These are phyloP conservation scores for Mucor piriformis DNA, from an alignment of 371 early-diverging fungal species.

Conservation along the genomic window DNA sequence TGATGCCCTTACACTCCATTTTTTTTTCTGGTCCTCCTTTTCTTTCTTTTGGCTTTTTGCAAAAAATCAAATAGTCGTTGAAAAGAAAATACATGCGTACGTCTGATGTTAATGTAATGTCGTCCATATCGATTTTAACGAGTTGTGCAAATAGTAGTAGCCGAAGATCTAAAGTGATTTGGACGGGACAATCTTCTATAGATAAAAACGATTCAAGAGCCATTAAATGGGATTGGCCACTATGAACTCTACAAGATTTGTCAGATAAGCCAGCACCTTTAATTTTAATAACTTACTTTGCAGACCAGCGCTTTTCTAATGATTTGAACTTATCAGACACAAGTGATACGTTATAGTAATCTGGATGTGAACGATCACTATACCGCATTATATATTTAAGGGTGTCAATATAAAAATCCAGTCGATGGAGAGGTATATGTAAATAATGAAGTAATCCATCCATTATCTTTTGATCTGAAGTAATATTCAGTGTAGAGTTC, in stretches of 20 bases:
- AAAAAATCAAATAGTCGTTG: slow-evolving; percentile 27
- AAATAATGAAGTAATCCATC: slow-evolving; percentile 11
- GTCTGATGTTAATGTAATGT: slow-evolving; percentile 24
- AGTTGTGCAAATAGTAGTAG: slow-evolving; percentile 25
- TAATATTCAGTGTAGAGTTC: slow-evolving; percentile 2
- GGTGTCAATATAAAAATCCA: slow-evolving; percentile 11
- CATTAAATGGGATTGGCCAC: slow-evolving; percentile 20
- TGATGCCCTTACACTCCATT: slow-evolving; percentile 20
- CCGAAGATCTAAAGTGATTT: slow-evolving; percentile 27
- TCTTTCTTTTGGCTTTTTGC: slow-evolving; percentile 21
- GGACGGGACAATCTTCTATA: slow-evolving; percentile 25
- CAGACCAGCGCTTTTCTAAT: slow-evolving; percentile 14
- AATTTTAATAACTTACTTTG: slow-evolving; percentile 8
- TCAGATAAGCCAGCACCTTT: background rate
- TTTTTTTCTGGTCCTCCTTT: slow-evolving; percentile 7
- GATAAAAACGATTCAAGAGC: slow-evolving; percentile 24
- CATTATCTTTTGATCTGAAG: background rate
- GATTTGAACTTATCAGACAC: slow-evolving; percentile 6
- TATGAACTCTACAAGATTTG: slow-evolving; percentile 15
- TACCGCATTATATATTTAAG: slow-evolving; percentile 15
- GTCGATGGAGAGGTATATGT: slow-evolving; percentile 15
- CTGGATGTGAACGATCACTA: slow-evolving; percentile 29
- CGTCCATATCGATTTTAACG: slow-evolving; percentile 32
- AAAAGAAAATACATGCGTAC: slow-evolving; percentile 34
- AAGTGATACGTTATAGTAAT: slow-evolving; percentile 16